Evolutionary conservation across 345 rosid species (phyloP).

Genomic region (Sonneratia alba): DNA sequence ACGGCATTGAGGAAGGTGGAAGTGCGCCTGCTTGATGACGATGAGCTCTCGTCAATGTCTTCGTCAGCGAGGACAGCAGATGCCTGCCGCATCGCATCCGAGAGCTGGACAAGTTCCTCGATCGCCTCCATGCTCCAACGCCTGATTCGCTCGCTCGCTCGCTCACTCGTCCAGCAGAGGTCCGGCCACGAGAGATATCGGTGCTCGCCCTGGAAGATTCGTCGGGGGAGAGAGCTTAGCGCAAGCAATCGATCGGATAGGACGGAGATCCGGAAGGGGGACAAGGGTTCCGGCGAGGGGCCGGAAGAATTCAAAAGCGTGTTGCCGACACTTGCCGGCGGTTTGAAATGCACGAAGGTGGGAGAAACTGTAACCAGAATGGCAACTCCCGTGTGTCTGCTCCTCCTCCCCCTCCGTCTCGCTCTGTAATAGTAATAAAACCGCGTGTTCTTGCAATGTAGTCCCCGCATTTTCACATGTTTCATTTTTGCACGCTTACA

Average conservation of each 20-base stretch:
- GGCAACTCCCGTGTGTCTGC: not conserved
- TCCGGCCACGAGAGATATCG: not conserved
- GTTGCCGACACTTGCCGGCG: not conserved
- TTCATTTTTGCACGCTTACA: not conserved
- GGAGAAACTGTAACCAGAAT: not conserved
- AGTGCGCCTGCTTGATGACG: slow-evolving; percentile 49
- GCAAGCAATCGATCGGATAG: not conserved
- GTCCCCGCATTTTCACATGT: not conserved
- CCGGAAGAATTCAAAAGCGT: not conserved
- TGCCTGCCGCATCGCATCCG: slow-evolving; percentile 87
- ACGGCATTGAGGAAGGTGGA: slow-evolving; percentile 78
- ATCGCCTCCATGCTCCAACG: slow-evolving; percentile 73
- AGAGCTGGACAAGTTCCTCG: slow-evolving; percentile 79
- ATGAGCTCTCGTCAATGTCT: slow-evolving; percentile 53
- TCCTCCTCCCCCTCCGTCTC: not conserved
- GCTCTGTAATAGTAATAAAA: not conserved
- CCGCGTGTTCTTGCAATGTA: not conserved
- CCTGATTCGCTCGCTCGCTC: slow-evolving; percentile 9
- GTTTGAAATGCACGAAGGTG: not conserved
- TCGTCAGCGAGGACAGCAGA: slow-evolving; percentile 87
- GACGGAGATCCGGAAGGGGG: not conserved
- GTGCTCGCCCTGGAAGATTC: not conserved
- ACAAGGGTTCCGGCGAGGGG: slow-evolving; percentile 1
- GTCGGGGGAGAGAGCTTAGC: not conserved
- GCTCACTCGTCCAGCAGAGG: not conserved